A percentile compares a stretch with the other conserved stretches of the same genome.
Conservation (phyloP, 2,329 filamentous ascomycete species). For the Sclerotinia trifoliorum region DNA sequence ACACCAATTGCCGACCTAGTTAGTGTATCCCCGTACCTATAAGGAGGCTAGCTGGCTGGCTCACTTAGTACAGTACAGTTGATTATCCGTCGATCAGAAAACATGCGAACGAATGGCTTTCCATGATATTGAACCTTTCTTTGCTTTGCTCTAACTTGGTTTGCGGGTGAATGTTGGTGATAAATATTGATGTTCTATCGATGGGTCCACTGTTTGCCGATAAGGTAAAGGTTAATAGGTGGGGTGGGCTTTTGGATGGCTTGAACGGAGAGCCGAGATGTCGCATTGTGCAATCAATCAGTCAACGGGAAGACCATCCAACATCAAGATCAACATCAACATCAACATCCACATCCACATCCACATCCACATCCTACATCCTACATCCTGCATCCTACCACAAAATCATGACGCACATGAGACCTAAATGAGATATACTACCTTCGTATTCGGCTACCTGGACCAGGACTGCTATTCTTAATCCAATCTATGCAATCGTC, state of each 20-base stretch:
- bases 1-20: too few species aligned
- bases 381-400: not conserved
- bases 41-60: too few species aligned
- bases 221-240: not conserved
- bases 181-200: not conserved
- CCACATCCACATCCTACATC: too few species aligned
- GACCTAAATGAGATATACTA: not conserved
- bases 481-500: not conserved
- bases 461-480: not conserved
- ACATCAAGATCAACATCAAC: too few species aligned
- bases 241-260: too few species aligned
- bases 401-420: not conserved
- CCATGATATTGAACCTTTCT: too few species aligned
- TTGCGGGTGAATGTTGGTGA: not conserved
- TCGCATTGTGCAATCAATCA: not conserved
- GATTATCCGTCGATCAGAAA: too few species aligned
- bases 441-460: not conserved
- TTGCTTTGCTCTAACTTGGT: not conserved
- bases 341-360: too few species aligned
- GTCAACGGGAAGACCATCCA: too few species aligned
- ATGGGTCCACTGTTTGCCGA: not conserved
- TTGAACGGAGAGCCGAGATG: not conserved
- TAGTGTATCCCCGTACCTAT: too few species aligned
- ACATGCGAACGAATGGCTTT: too few species aligned
- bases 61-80: too few species aligned